Evolutionary conservation across 139 green algal species (phyloP).

Genomic region (Chlorella sorokiniana): DNA sequence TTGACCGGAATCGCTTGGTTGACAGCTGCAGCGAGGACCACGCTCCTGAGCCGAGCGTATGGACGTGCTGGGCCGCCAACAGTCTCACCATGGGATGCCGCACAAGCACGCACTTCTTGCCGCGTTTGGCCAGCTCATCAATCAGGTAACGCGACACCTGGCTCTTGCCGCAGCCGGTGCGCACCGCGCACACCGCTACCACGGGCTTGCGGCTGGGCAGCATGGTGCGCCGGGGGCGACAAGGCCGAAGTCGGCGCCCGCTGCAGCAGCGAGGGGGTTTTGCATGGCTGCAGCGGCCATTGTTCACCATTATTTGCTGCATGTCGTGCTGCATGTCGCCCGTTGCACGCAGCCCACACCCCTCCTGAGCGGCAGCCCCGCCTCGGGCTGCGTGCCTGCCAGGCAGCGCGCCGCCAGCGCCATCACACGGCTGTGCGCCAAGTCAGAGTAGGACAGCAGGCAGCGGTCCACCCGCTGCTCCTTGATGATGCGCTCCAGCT

Average conservation of each 20-base stretch:
- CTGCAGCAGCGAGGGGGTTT: neutral
- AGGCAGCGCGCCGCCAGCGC: constrained; percentile 39
- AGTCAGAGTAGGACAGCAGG: constrained; percentile 40
- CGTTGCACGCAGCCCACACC: neutral
- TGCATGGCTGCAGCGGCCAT: neutral
- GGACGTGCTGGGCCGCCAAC: too few relatives aligned
- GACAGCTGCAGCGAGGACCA: too few relatives aligned
- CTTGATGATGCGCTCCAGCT: constrained; percentile 38
- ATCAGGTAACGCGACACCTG: constrained; percentile 48
- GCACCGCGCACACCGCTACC: constrained; percentile 23
- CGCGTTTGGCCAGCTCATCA: constrained; percentile 41
- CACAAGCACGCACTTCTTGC: constrained; percentile 60
- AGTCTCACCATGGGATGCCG: constrained; percentile 50
- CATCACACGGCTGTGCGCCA: constrained; percentile 37
- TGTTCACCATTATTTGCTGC: too few relatives aligned
- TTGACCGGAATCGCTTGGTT: neutral
- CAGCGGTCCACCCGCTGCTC: constrained; percentile 38
- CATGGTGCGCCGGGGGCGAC: constrained; percentile 36
- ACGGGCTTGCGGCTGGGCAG: constrained; percentile 37
- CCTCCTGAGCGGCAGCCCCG: neutral
- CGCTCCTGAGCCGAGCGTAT: too few relatives aligned
- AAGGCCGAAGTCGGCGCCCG: constrained; percentile 45
- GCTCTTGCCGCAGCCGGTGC: constrained; percentile 57
- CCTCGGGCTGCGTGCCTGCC: neutral
- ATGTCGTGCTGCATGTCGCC: too few relatives aligned